Conservation (phyloP, 768 basidiomycete species). For the Botryobasidium botryosum region DNA sequence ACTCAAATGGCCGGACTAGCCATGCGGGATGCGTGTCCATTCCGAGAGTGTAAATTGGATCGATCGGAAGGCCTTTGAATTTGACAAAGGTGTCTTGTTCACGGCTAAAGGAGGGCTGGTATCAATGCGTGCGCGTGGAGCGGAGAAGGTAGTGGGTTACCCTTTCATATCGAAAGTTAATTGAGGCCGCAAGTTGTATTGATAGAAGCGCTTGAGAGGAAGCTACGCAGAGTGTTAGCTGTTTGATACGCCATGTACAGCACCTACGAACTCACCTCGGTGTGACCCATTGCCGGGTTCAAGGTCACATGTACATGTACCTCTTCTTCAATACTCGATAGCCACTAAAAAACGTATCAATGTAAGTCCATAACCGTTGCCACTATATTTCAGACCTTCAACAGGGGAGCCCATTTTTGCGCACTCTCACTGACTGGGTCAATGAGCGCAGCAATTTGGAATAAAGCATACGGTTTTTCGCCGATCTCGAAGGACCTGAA, state of each 20-base stretch:
- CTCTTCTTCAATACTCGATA: conserved; percentile 42
- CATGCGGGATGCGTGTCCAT: conserved; percentile 86
- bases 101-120: not conserved
- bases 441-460: conserved; percentile 53
- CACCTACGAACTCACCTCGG: conserved; percentile 36
- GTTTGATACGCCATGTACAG: not conserved
- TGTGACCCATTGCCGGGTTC: conserved; percentile 41
- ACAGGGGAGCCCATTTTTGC: conserved; percentile 70
- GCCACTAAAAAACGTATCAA: conserved; percentile 31
- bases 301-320: conserved; percentile 62
- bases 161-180: conserved; percentile 51
- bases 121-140: not conserved
- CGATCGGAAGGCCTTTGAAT: conserved; percentile 60
- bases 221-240: conserved; percentile 29
- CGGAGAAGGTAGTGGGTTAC: conserved; percentile 28
- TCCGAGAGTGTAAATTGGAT: conserved; percentile 85
- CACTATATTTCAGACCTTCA: conserved; percentile 34
- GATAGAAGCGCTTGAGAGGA: conserved; percentile 86
- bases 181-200: conserved; percentile 44
- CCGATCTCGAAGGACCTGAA: conserved; percentile 54
- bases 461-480: conserved; percentile 44
- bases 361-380: not conserved
- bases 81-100: conserved; percentile 21
- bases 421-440: conserved; percentile 76
- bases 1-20: conserved; percentile 81